Percentiles rank a stretch among this genome's conserved stretches.
Conservation (phyloP, 495 filamentous ascomycete species). For the Massariosphaeria phaeospora region DNA sequence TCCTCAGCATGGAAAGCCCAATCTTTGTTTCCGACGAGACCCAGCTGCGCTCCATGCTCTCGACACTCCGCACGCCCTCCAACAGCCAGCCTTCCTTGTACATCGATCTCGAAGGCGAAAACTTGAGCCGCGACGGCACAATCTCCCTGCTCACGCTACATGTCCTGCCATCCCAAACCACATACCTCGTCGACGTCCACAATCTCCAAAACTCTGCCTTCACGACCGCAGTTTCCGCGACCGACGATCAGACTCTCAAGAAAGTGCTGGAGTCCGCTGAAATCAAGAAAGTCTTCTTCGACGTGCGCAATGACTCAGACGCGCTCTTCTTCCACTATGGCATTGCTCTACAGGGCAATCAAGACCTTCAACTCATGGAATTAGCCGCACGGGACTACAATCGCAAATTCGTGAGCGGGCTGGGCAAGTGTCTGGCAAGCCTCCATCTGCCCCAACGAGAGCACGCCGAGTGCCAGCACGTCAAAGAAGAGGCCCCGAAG, state of each 20-base stretch:
- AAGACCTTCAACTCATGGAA: conserved; percentile 58
- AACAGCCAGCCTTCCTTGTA: conserved; percentile 40
- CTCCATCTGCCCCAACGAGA: background rate
- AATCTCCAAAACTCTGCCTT: conserved; percentile 46
- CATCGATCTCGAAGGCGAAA: conserved; percentile 53
- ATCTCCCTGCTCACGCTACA: conserved; percentile 47
- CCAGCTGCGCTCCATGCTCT: too few relatives aligned
- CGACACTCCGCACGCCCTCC: too few relatives aligned
- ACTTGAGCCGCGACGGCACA: conserved; percentile 47
- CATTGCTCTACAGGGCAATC: conserved; percentile 40
- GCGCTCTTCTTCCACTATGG: conserved; percentile 47
- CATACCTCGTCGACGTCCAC: conserved; percentile 52
- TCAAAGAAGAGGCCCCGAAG: background rate
- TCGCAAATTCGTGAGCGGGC: background rate
- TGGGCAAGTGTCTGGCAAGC: background rate
- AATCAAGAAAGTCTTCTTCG: conserved; percentile 52
- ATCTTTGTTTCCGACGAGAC: too few relatives aligned
- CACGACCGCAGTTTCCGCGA: conserved; percentile 34
- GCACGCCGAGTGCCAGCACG: background rate
- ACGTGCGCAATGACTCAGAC: conserved; percentile 55
- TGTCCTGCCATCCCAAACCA: conserved; percentile 29
- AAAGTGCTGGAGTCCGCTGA: conserved; percentile 33
- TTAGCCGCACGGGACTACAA: background rate
- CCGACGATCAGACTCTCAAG: conserved; percentile 43
- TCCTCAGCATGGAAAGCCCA: too few relatives aligned